phyloP scores from a whole-genome alignment of 768 basidiomycete species.

The Ramaria rubella region DNA sequence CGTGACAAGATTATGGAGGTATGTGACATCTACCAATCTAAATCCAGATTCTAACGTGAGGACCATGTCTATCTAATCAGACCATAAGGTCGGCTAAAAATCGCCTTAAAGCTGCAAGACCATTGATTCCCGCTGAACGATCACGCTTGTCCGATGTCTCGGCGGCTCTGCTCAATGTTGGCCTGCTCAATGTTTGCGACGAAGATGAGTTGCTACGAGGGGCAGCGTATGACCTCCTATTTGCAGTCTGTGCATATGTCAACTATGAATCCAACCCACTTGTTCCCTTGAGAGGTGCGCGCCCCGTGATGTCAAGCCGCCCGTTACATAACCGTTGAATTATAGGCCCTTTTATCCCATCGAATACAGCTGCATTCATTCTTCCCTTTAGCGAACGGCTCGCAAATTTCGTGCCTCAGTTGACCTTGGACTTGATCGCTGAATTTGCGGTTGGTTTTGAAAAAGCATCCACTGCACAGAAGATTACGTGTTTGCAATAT shows the following conservation, averaged over 20 bases:
- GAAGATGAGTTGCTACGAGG: conserved; percentile 71
- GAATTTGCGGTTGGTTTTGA: conserved; percentile 61
- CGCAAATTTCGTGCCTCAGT: conserved; percentile 65
- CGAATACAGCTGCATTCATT: conserved; percentile 57
- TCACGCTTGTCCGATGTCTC: conserved; percentile 80
- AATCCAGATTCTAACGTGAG: conserved; percentile 7
- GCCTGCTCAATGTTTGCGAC: conserved; percentile 69
- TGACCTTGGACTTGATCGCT: conserved; percentile 85
- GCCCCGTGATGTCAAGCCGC: background rate
- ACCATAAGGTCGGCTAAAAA: conserved; percentile 71
- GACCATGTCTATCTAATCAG: conserved; percentile 32
- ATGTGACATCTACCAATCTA: conserved; percentile 1
- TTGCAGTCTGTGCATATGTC: conserved; percentile 70
- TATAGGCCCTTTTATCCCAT: conserved; percentile 64
- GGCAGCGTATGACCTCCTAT: conserved; percentile 74
- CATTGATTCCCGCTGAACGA: conserved; percentile 48
- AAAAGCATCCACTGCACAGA: conserved; percentile 40
- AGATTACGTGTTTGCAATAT: conserved; percentile 71
- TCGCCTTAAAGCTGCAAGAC: conserved; percentile 43
- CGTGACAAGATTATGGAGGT: conserved; percentile 76
- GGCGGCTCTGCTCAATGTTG: conserved; percentile 80
- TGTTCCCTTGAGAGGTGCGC: conserved; percentile 60
- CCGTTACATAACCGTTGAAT: background rate
- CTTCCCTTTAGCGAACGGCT: conserved; percentile 63
- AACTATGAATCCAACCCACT: conserved; percentile 69